Percentiles rank a stretch among this genome's conserved stretches.
Evolutionary conservation across 805 yeast species (phyloP).

Genomic region (Torulaspora franciscae): DNA sequence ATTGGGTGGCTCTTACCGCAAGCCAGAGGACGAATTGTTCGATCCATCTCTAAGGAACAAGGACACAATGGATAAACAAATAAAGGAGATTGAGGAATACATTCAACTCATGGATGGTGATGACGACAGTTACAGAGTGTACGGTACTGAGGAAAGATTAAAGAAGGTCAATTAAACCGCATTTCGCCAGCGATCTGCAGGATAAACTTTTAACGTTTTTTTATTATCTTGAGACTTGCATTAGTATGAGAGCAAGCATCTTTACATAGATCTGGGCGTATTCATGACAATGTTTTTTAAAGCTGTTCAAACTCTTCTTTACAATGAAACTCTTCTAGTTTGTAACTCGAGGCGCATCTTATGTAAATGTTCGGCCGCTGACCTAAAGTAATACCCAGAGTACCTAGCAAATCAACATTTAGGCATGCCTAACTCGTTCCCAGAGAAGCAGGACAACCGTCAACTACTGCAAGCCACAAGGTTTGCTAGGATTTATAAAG

Average conservation of each 20-base stretch:
- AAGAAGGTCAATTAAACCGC: constrained; percentile 15
- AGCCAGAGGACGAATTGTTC: constrained; percentile 84
- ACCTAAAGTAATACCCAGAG: not conserved
- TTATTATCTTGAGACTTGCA: not conserved
- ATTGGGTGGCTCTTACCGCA: constrained; percentile 86
- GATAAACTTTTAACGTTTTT: not conserved
- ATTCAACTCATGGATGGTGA: constrained; percentile 77
- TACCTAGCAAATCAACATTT: not conserved
- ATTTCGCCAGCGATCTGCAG: not conserved
- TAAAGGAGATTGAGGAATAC: constrained; percentile 69
- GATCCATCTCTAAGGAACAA: constrained; percentile 53
- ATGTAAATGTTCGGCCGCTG: not conserved
- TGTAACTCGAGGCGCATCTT: not conserved
- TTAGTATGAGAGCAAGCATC: not conserved
- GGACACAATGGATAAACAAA: constrained; percentile 65
- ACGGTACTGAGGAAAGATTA: constrained; percentile 46
- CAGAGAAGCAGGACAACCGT: not conserved
- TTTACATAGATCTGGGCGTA: constrained; percentile 4
- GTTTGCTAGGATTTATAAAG: constrained; percentile 24
- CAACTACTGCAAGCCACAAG: constrained; percentile 21
- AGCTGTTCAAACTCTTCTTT: not conserved
- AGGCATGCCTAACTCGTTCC: not conserved
- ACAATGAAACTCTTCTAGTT: not conserved
- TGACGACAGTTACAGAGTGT: constrained; percentile 66
- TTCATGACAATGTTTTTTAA: constrained; percentile 4